Evolutionary conservation across 768 basidiomycete species (phyloP).

Genomic region (Tremella mesenterica): DNA sequence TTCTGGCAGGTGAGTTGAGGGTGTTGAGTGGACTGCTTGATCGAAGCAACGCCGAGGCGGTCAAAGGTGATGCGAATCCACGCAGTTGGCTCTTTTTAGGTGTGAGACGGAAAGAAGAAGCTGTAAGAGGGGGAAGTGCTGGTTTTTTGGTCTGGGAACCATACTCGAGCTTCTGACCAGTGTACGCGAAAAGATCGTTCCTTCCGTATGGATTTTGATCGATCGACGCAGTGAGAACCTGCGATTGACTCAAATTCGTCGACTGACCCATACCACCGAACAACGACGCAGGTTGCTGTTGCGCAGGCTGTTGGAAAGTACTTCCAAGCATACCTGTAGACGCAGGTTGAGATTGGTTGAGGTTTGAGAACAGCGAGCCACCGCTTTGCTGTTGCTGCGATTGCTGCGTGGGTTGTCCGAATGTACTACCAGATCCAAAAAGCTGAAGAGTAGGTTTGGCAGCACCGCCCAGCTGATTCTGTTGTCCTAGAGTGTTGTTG

Average conservation of each 20-base stretch:
- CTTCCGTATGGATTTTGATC: slow-evolving; percentile 55
- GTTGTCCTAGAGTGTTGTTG: slow-evolving; percentile 42
- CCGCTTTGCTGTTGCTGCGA: slow-evolving; percentile 25
- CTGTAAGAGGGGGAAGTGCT: slow-evolving; percentile 41
- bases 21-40: slow-evolving; percentile 14
- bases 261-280: slow-evolving; percentile 48
- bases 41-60: slow-evolving; percentile 21
- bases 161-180: slow-evolving; percentile 34
- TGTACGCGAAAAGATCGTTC: slow-evolving; percentile 45
- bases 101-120: slow-evolving; percentile 39
- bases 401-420: slow-evolving; percentile 27
- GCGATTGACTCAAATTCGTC: slow-evolving; percentile 52
- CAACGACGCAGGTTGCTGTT: slow-evolving; percentile 48
- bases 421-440: slow-evolving; percentile 26
- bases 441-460: slow-evolving; percentile 29
- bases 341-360: slow-evolving; percentile 45
- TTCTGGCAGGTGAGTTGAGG: slow-evolving; percentile 17
- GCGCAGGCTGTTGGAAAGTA: slow-evolving; percentile 42
- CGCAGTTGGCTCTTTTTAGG: slow-evolving; percentile 38
- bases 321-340: slow-evolving; percentile 41
- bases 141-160: slow-evolving; percentile 39
- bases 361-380: slow-evolving; percentile 14
- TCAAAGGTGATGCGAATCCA: slow-evolving; percentile 38
- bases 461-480: slow-evolving; percentile 35
- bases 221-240: slow-evolving; percentile 72